Evolutionary conservation across 2,329 filamentous ascomycete genomes (phyloP), one percentile per base, ranked within the genome.

Genomic region (Diaporthe amygdali): DNA sequence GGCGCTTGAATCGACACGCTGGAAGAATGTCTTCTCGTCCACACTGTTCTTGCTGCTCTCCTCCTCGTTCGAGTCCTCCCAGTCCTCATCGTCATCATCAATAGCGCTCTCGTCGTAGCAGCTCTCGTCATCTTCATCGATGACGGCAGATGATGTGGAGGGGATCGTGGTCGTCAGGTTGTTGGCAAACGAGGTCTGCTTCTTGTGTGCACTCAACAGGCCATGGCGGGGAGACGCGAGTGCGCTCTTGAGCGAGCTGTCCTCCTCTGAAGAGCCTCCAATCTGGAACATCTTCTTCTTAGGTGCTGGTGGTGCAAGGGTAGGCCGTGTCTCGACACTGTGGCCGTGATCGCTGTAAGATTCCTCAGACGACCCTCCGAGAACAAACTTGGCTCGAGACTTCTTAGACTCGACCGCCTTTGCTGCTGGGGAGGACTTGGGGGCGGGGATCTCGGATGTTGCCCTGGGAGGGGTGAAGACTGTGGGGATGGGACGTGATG

Each of bases 1-100:
- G 9, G 92, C 90, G 80, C 91, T 91, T 49, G 95, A 98, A 80
- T 97, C 94, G 61, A 98, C 95, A 10, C 96, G 93, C 81, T 95
- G 91, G 87, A 99, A 99, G 76, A 94, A 87, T 25, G 90, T 88
- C 77, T 90, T 91, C 72, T 96, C 93, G 73, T 96, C 93, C 66
- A 95, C 88, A 79, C 94, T 97, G 1, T 94, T 94, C 75, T 93
- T 93, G 70, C 92, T 93, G 79, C 93, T 96, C 76, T 97, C 94
- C 73, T 93, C 93, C 27, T 93, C 90, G 8, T 70, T 71, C 0
- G 92, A 94, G 77, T 89, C 86, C 77, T 92, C 87, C 85, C 89
- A 89, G 68, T 90, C 89, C 72, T 89, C 87, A n/a, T 91, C 90
- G 68, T 93, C 91, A 66, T 92, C 91, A 66, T 93, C 91, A 69